Evolutionary conservation across 805 yeast species (phyloP).

Genomic region (Wickerhamiella azymoides): DNA sequence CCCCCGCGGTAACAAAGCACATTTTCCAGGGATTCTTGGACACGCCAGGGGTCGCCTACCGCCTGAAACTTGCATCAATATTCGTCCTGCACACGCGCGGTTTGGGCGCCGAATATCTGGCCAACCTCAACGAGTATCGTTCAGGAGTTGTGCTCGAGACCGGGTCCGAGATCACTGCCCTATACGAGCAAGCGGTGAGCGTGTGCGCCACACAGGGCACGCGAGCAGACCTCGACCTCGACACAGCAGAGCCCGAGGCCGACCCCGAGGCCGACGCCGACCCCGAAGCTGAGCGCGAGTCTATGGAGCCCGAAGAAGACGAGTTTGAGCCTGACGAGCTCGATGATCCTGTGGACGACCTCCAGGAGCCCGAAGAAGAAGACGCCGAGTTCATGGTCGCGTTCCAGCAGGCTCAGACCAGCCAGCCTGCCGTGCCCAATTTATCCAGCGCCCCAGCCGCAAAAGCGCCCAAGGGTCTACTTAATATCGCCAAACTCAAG

Average conservation of each 20-base stretch:
- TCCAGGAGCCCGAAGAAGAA: not conserved
- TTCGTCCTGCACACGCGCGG: not conserved
- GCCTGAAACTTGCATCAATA: slow-evolving; percentile 6
- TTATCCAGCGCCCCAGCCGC: not conserved
- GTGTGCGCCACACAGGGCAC: not conserved
- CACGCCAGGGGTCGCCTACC: not conserved
- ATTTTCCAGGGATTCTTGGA: not conserved
- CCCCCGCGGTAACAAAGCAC: not conserved
- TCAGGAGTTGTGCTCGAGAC: not conserved
- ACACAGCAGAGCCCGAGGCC: slow-evolving; percentile 1
- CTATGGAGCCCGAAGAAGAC: not conserved
- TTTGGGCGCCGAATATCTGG: not conserved
- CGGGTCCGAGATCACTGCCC: not conserved
- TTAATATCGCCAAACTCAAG: not conserved
- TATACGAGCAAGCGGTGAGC: not conserved
- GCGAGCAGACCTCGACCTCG: not conserved
- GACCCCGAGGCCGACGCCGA: not conserved
- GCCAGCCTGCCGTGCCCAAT: not conserved
- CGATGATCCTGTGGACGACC: not conserved
- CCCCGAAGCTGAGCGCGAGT: not conserved
- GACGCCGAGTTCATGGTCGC: not conserved
- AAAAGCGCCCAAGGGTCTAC: not conserved
- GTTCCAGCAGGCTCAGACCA: not conserved
- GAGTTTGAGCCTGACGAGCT: not conserved
- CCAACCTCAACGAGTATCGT: not conserved